phyloP scores from a whole-genome alignment of 2,329 filamentous ascomycete species.

The Fusarium protoensiforme region DNA sequence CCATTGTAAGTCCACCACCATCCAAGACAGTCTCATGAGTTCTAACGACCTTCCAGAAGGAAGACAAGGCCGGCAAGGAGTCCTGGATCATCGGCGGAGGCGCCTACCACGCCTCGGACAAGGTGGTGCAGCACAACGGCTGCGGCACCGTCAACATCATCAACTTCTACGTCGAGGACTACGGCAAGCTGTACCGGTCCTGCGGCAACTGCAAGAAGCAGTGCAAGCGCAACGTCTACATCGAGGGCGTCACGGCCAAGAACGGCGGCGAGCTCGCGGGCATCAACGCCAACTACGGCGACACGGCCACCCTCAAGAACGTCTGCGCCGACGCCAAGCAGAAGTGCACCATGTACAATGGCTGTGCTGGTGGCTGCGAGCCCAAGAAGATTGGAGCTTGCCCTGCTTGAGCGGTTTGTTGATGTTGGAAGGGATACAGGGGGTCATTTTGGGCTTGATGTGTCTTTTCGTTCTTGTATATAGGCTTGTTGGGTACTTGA shows the following conservation, averaged over 20 bases:
- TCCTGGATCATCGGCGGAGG: conserved; percentile 56
- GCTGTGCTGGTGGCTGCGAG: conserved; percentile 43
- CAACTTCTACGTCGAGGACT: conserved; percentile 46
- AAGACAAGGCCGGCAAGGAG: conserved; percentile 43
- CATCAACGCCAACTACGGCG: conserved; percentile 33
- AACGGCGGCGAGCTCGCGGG: conserved; percentile 32
- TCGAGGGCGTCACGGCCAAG: conserved; percentile 23
- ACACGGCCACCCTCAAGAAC: conserved; percentile 30
- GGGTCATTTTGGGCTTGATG: not conserved
- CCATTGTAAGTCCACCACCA: conserved; percentile 39
- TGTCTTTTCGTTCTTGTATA: conserved; percentile 1
- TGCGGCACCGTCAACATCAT: conserved; percentile 50
- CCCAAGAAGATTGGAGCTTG: conserved; percentile 43
- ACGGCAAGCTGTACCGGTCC: conserved; percentile 60
- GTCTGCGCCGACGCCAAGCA: conserved; percentile 40
- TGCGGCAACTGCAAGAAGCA: conserved; percentile 51
- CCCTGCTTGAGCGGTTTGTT: conserved; percentile 23
- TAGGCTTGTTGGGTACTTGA: not conserved
- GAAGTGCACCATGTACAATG: conserved; percentile 39
- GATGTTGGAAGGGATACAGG: not conserved
- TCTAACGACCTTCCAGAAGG: conserved; percentile 30
- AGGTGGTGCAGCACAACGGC: conserved; percentile 56
- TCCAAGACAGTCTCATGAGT: conserved; percentile 30
- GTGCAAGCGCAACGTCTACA: conserved; percentile 26
- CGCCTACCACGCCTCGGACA: conserved; percentile 53